phyloP scores from a whole-genome alignment of 805 yeast species.

The Yarrowia keelungensis region DNA sequence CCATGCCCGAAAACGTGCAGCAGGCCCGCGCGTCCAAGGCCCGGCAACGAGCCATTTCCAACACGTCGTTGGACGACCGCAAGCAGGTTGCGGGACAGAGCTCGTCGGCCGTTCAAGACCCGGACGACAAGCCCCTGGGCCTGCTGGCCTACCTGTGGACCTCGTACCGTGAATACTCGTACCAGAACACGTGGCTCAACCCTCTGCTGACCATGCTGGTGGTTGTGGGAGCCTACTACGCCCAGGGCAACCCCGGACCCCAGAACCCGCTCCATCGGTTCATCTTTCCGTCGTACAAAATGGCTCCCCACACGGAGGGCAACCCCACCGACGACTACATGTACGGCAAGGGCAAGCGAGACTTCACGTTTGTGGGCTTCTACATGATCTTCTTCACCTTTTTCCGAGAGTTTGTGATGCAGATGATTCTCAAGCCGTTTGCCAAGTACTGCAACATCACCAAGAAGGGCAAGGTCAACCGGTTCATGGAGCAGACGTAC shows the following conservation, averaged over 20 bases:
- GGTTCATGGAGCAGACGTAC: conserved; percentile 95
- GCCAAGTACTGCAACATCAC: conserved; percentile 62
- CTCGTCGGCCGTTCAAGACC: neutral
- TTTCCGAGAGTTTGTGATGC: conserved; percentile 89
- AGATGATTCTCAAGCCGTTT: conserved; percentile 73
- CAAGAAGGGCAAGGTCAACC: conserved; percentile 62
- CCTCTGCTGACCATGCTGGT: conserved; percentile 61
- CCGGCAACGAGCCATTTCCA: conserved; percentile 49
- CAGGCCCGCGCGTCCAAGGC: conserved; percentile 53
- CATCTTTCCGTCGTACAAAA: conserved; percentile 67
- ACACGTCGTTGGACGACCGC: conserved; percentile 37
- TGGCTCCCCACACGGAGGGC: conserved; percentile 51
- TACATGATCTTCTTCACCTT: conserved; percentile 90
- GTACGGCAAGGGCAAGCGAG: conserved; percentile 89
- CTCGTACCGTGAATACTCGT: conserved; percentile 64
- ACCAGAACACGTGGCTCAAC: conserved; percentile 71
- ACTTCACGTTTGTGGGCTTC: conserved; percentile 77
- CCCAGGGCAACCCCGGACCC: conserved; percentile 64
- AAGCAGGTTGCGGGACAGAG: neutral
- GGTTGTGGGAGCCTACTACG: conserved; percentile 54
- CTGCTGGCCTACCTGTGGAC: conserved; percentile 55
- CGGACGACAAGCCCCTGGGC: conserved; percentile 30
- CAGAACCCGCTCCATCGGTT: conserved; percentile 69
- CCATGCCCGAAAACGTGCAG: conserved; percentile 61
- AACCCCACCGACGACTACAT: conserved; percentile 58